These are phyloP conservation scores for Leucocoprinus leucothites DNA, from an alignment of 768 basidiomycete species.

Conservation along the genomic window DNA sequence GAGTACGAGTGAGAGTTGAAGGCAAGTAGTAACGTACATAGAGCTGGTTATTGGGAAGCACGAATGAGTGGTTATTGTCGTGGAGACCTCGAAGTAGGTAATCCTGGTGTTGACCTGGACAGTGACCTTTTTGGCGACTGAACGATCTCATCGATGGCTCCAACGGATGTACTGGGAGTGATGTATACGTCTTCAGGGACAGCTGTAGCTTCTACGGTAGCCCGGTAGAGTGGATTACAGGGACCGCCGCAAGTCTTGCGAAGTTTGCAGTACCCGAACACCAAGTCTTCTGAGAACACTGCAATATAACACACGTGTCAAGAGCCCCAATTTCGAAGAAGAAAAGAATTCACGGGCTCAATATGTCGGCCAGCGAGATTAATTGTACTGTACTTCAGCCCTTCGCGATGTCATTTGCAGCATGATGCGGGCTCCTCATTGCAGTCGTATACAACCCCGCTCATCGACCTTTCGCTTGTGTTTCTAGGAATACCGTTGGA, in stretches of 20 bases:
- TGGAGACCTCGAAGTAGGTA: conserved; percentile 44
- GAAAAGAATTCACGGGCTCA: conserved; percentile 11
- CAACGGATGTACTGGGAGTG: conserved; percentile 44
- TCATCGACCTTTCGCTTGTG: conserved; percentile 49
- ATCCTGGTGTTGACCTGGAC: conserved; percentile 47
- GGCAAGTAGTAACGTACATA: conserved; percentile 27
- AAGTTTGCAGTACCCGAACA: conserved; percentile 44
- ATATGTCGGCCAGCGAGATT: conserved; percentile 46
- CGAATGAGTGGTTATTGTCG: conserved; percentile 43
- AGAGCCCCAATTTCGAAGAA: not conserved
- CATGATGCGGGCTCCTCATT: conserved; percentile 46
- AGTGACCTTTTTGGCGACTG: conserved; percentile 44
- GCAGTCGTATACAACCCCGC: conserved; percentile 44
- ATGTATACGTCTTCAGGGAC: conserved; percentile 46
- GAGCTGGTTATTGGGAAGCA: conserved; percentile 40
- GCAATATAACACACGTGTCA: not conserved
- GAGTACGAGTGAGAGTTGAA: not conserved
- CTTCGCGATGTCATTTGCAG: conserved; percentile 44
- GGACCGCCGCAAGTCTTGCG: conserved; percentile 42
- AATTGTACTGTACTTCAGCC: conserved; percentile 47
- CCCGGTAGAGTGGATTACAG: conserved; percentile 33
- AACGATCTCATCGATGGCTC: conserved; percentile 47
- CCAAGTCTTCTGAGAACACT: conserved; percentile 51
- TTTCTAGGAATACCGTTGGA: conserved; percentile 41
- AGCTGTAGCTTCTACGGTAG: conserved; percentile 47